A percentile compares a stretch with the other conserved stretches of the same genome.
Conservation (phyloP, 768 basidiomycete species). For the Boletus rubropictus region DNA sequence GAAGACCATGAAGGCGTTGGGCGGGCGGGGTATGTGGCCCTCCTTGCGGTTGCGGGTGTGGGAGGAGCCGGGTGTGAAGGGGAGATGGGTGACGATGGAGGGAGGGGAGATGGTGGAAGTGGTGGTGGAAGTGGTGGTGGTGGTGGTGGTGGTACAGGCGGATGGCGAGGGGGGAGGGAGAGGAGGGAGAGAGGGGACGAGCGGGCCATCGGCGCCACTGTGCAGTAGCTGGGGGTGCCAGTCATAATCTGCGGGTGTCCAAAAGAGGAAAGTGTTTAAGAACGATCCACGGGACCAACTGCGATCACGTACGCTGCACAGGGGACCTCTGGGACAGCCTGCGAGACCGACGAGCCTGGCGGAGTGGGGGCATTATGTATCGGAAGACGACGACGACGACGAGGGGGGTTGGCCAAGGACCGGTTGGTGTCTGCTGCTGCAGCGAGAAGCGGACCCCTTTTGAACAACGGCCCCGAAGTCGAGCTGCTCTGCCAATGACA, state of each 20-base stretch:
- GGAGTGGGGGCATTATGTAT: conserved; percentile 28
- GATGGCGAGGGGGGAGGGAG: conserved; percentile 17
- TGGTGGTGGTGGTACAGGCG: conserved; percentile 9
- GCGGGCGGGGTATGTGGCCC: conserved; percentile 65
- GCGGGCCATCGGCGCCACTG: conserved; percentile 14
- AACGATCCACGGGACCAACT: not conserved
- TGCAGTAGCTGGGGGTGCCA: conserved; percentile 13
- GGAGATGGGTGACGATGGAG: conserved; percentile 22
- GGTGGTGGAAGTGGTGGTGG: no score
- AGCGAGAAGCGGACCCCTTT: conserved; percentile 22
- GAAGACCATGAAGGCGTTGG: conserved; percentile 84
- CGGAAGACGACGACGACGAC: not conserved
- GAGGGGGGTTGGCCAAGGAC: not conserved
- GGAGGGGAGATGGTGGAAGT: conserved; percentile 15
- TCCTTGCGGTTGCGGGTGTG: conserved; percentile 38
- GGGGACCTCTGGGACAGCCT: conserved; percentile 39
- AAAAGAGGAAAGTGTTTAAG: conserved; percentile 33
- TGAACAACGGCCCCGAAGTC: conserved; percentile 24
- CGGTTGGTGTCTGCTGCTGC: not conserved
- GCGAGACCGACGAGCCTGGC: conserved; percentile 38
- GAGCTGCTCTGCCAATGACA: conserved; percentile 13
- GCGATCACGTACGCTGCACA: not conserved
- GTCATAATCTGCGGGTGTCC: conserved; percentile 27
- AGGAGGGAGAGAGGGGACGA: conserved; percentile 12
- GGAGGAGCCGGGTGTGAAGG: conserved; percentile 31